Conservation (phyloP, 208 protist species). For the Porcisia deanei region DNA sequence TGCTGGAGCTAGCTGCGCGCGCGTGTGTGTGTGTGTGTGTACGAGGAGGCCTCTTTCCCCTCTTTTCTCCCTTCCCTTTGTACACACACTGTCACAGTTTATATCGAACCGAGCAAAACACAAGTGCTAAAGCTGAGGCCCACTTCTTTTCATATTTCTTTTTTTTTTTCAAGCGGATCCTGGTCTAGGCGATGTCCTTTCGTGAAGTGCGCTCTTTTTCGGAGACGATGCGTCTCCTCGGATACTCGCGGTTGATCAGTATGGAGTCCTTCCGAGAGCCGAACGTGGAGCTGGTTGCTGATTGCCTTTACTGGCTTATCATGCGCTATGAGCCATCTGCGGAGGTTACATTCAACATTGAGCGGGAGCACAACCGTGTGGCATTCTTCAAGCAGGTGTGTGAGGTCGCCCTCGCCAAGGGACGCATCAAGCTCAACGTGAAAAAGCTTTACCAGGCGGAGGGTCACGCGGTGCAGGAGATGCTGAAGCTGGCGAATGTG, state of each 20-base stretch:
- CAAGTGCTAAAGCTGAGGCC: not conserved
- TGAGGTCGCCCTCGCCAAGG: conserved; percentile 82
- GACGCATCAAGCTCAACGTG: conserved; percentile 93
- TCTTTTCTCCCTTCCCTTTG: too few relatives aligned
- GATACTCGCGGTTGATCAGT: conserved; percentile 95
- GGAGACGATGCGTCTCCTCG: conserved; percentile 95
- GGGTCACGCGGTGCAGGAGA: conserved; percentile 95
- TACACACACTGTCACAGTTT: not conserved
- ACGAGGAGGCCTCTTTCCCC: not conserved
- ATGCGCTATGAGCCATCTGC: conserved; percentile 92
- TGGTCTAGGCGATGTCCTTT: conserved; percentile 76
- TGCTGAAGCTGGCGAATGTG: conserved; percentile 93
- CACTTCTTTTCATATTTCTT: not conserved
- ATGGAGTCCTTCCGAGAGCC: conserved; percentile 97
- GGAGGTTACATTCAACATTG: conserved; percentile 91
- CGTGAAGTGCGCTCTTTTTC: conserved; percentile 94
- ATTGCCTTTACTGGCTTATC: conserved; percentile 94
- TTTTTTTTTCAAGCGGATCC: not conserved
- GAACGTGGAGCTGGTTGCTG: conserved; percentile 95
- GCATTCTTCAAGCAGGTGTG: conserved; percentile 94
- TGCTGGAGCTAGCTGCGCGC: not conserved
- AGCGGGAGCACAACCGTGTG: conserved; percentile 90
- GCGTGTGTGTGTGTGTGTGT: not conserved
- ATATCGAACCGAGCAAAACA: not conserved
- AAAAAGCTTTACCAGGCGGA: conserved; percentile 95